Percentiles rank a stretch among this genome's conserved stretches.
Conservation (phyloP, 257 asterid genomes). For the Nicotiana knightiana region DNA sequence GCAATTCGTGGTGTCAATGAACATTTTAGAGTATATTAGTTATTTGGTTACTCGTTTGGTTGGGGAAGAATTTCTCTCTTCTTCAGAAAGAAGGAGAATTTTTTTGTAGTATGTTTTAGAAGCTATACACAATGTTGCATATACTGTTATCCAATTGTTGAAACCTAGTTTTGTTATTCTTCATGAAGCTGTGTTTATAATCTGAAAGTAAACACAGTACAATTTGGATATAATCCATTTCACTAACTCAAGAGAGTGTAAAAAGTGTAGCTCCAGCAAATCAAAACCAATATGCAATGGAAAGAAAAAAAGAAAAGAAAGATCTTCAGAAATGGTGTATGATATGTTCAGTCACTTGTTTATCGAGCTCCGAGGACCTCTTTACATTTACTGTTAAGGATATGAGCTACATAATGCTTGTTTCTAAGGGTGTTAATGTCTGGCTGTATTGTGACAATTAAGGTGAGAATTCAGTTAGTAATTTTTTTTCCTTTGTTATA, state of each 20-base stretch:
- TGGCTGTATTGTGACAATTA: neutral
- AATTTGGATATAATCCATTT: neutral
- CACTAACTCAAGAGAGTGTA: neutral
- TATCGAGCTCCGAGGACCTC: neutral
- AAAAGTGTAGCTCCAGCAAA: neutral
- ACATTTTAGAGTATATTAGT: neutral
- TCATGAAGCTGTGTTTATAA: neutral
- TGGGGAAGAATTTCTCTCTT: neutral
- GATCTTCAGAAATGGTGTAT: neutral
- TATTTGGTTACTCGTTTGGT: neutral
- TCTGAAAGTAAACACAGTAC: neutral
- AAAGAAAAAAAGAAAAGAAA: neutral
- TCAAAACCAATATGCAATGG: neutral
- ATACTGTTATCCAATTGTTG: neutral
- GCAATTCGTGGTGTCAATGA: neutral
- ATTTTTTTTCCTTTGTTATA: neutral
- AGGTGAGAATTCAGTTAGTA: neutral
- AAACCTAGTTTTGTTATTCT: neutral
- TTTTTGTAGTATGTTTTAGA: neutral
- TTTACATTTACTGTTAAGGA: neutral
- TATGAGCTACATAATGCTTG: neutral
- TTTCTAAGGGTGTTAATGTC: slow-evolving; percentile 2
- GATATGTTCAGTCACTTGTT: neutral
- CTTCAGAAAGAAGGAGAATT: neutral
- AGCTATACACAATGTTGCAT: neutral